Base-by-base conservation (phyloP, 148 eudicot genomes). In the Arctostaphylos glauca region DNA sequence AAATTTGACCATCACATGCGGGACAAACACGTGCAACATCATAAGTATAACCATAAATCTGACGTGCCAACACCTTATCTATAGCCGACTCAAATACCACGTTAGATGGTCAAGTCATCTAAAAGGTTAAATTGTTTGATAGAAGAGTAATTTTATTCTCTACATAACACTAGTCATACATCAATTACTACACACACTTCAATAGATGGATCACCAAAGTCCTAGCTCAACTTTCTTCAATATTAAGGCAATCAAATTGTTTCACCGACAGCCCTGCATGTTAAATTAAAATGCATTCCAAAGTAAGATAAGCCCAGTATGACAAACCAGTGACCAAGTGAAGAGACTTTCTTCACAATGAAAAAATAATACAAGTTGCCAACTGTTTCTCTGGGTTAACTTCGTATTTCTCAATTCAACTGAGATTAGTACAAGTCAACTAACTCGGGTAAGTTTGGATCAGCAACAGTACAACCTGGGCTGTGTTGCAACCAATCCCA, bases 161-260 rank as follows among this genome's bases (percentile, higher is more conserved):
- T 16, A 54, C n/a, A 55, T 55, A 13, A 2, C 46, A 41, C 19
- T 0, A 74, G 54, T 19, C 77, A 47, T 48, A 44, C 52, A 72
- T 47, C 76, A 44, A 72, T 23, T 6, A 23, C 52, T 18, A 44
- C 48, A 70, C 8, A 9, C 72, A 67, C 72, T 67, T 31, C 46
- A 67, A 67, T 18, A 72, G 50, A 72, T 72, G 76, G 76, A 72
- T 72, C 50, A 18, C 71, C 71, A 66, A 54, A 66, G 41, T 62
- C 71, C 41, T 31, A 31, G 62, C 8, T 58, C 8, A 58, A 58
- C 38, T 31, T 31, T 31, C 38, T 31, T 31, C 38, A 31, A 31
- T 31, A 31, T 70, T 23, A 58, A 50, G 19, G 78, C 78, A 74
- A 74, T 46, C 25, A 47, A 21, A 23, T 76, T 76, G 46, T 43